Conservation (phyloP, 495 filamentous ascomycete genomes). For the Penicillium lividum region DNA sequence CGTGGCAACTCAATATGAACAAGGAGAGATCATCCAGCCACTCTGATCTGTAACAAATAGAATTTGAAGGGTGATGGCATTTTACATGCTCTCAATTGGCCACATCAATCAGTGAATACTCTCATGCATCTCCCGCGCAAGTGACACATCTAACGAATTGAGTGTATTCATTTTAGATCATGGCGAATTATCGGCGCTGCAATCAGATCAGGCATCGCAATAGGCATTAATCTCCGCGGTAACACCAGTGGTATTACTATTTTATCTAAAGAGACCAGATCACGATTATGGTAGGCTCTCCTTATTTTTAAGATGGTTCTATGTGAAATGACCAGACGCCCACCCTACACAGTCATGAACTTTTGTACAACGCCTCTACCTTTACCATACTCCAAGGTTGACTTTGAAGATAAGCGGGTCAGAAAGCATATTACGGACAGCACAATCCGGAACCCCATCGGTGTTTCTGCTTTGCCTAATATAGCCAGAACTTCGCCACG, state of each 20-base stretch:
- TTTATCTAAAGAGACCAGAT: constrained; percentile 47
- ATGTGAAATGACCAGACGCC: constrained; percentile 61
- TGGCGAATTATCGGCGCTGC: constrained; percentile 62
- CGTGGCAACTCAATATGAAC: constrained; percentile 57
- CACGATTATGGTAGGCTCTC: constrained; percentile 52
- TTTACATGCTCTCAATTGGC: constrained; percentile 59
- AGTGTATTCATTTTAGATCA: no score
- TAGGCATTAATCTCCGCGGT: constrained; percentile 63
- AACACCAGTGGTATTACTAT: constrained; percentile 47
- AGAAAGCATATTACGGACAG: constrained; percentile 33
- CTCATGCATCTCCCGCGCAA: no score
- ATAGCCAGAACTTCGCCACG: neutral
- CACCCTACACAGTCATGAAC: constrained; percentile 49
- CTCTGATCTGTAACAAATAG: constrained; percentile 58
- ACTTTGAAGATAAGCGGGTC: constrained; percentile 30
- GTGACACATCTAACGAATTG: no score
- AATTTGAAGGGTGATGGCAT: constrained; percentile 57
- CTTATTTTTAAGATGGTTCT: constrained; percentile 58
- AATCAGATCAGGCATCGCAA: constrained; percentile 55
- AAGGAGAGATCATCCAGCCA: constrained; percentile 49
- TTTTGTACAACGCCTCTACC: constrained; percentile 58
- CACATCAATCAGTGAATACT: constrained; percentile 57
- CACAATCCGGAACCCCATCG: constrained; percentile 21
- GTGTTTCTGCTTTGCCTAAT: constrained; percentile 17
- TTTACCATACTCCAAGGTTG: constrained; percentile 54